A percentile compares a stretch with the other conserved stretches of the same genome.
These are phyloP conservation scores for Auricularia cornea DNA, from an alignment of 768 basidiomycete genomes.

Conservation along the genomic window DNA sequence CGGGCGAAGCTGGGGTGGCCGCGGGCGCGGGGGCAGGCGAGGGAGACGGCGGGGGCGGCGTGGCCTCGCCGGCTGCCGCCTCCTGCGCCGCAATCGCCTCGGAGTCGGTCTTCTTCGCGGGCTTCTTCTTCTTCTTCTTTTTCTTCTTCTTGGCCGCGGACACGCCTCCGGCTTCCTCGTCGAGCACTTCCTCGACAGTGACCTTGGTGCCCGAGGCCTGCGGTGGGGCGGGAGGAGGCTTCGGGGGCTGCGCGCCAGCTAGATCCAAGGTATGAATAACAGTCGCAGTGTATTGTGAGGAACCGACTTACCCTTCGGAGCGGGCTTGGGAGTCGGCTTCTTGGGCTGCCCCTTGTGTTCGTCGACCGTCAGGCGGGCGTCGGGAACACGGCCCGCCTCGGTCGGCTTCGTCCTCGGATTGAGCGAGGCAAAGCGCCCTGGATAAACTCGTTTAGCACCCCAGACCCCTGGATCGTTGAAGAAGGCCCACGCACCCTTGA, in stretches of 20 bases:
- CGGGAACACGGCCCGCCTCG: neutral
- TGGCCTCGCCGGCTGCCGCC: constrained; percentile 12
- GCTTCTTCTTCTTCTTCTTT: constrained; percentile 71
- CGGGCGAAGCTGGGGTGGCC: constrained; percentile 11
- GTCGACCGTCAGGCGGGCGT: neutral
- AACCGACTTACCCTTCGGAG: neutral
- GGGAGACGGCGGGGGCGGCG: constrained; percentile 3
- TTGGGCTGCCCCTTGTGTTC: neutral
- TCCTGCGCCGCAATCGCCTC: constrained; percentile 15
- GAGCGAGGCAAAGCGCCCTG: constrained; percentile 9
- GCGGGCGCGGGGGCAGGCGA: constrained; percentile 5
- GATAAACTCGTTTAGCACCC: neutral
- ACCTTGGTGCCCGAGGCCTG: constrained; percentile 31
- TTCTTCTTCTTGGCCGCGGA: constrained; percentile 52
- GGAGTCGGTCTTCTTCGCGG: constrained; percentile 39
- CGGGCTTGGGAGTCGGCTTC: constrained; percentile 1
- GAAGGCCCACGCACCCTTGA: constrained; percentile 45
- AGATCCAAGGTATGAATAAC: too few relatives aligned
- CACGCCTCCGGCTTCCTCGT: constrained; percentile 43
- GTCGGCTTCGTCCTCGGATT: neutral
- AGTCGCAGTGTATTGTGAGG: too few relatives aligned
- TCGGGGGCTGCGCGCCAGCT: neutral
- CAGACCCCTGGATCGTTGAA: neutral
- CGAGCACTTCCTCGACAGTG: constrained; percentile 67
- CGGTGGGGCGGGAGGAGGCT: neutral